Evolutionary conservation across 1,284 basidiomycete species (phyloP).

Genomic region (Ceratobasidium sp.): DNA sequence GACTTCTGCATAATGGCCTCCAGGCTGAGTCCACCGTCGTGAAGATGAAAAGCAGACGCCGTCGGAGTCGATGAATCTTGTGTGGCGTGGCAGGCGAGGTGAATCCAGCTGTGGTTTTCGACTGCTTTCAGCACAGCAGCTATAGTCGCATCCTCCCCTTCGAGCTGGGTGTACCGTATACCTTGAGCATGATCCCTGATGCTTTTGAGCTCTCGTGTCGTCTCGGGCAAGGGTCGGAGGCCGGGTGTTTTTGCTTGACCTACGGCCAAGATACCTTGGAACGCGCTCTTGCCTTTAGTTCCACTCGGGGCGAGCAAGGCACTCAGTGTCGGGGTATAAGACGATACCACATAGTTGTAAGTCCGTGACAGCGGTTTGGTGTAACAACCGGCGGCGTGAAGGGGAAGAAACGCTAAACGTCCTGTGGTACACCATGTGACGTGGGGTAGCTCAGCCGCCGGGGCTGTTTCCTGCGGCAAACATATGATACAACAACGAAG

Average conservation of each 20-base stretch:
- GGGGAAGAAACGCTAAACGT: neutral
- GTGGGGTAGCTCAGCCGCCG: neutral
- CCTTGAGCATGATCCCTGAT: neutral
- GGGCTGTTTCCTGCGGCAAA: neutral
- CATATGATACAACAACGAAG: neutral
- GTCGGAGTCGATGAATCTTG: neutral
- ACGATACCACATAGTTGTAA: neutral
- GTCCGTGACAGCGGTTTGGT: too few species aligned
- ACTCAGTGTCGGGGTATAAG: conserved; percentile 2
- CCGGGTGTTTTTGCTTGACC: neutral
- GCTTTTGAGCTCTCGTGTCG: neutral
- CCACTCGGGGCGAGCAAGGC: neutral
- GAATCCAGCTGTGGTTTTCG: neutral
- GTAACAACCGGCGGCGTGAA: conserved; percentile 2
- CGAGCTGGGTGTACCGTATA: neutral
- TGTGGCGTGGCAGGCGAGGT: conserved; percentile 6
- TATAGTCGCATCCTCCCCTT: neutral
- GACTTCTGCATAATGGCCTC: neutral
- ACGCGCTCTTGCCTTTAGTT: neutral
- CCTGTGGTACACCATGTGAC: conserved; percentile 14
- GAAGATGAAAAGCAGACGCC: neutral
- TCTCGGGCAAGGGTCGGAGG: neutral
- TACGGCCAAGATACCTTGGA: neutral
- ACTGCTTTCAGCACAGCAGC: conserved; percentile 5
- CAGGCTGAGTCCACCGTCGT: neutral